Conservation (phyloP, 1,284 basidiomycete species). For the Irpex rosettiformis region DNA sequence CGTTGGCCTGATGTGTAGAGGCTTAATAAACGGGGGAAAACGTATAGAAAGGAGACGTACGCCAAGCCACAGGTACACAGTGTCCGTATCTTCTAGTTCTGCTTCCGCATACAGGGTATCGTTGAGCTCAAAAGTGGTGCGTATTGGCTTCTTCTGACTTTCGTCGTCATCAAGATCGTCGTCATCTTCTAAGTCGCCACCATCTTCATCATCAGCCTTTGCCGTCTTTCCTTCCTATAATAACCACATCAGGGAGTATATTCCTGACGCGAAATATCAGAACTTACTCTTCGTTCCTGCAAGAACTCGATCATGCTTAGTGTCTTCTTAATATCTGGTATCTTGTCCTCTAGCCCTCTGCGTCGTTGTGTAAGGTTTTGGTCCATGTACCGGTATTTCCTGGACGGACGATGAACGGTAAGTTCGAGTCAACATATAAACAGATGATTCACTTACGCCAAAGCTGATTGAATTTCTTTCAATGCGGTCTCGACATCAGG, state of each 20-base stretch:
- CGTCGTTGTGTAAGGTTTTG: conserved; percentile 79
- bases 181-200: conserved; percentile 39
- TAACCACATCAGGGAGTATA: not conserved
- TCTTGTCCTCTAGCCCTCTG: conserved; percentile 85
- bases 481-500: conserved; percentile 79
- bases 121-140: conserved; percentile 92
- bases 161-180: conserved; percentile 44
- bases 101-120: conserved; percentile 96
- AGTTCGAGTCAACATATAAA: conserved; percentile 5
- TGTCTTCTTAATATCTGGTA: conserved; percentile 95
- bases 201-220: conserved; percentile 42
- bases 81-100: conserved; percentile 81
- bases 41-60: conserved; percentile 51
- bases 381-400: conserved; percentile 99
- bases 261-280: not conserved
- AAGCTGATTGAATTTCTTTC: conserved; percentile 86
- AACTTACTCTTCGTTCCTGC: conserved; percentile 63
- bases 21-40: not conserved
- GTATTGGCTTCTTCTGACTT: conserved; percentile 54
- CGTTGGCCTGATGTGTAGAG: conserved; percentile 86
- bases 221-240: conserved; percentile 53
- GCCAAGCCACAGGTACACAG: conserved; percentile 94
- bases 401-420: conserved; percentile 35
- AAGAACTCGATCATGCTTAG: conserved; percentile 87
- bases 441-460: conserved; percentile 62